Evolutionary conservation across 2,329 filamentous ascomycete species (phyloP).

Genomic region (Clonostachys chloroleuca): DNA sequence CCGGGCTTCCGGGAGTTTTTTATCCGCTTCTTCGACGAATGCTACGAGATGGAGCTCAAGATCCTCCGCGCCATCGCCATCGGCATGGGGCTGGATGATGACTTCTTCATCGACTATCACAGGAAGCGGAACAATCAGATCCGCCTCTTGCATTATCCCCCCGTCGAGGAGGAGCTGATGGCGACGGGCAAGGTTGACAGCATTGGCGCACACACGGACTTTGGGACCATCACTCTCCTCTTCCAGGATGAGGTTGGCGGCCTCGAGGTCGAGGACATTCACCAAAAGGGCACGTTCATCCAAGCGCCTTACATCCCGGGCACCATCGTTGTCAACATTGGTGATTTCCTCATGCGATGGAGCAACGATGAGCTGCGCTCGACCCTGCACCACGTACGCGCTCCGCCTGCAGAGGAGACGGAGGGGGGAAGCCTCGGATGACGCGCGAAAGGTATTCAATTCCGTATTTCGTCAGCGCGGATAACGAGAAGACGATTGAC

Average conservation of each 20-base stretch:
- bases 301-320: constrained; percentile 6
- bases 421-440: constrained; percentile 5
- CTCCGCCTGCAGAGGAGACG: constrained; percentile 13
- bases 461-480: constrained; percentile 14
- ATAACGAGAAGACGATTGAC: not conserved
- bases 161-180: not conserved
- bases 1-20: not conserved
- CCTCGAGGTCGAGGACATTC: constrained; percentile 18
- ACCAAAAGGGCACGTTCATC: constrained; percentile 11
- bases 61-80: constrained; percentile 1
- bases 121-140: not conserved
- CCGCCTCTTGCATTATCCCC: not conserved
- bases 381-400: constrained; percentile 20
- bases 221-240: constrained; percentile 22
- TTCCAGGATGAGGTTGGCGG: constrained; percentile 14
- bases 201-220: constrained; percentile 18
- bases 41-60: constrained; percentile 1
- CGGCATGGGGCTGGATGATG: not conserved
- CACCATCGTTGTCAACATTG: constrained; percentile 30
- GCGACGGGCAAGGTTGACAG: not conserved
- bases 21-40: constrained; percentile 1
- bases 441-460: constrained; percentile 13
- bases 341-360: constrained; percentile 29
- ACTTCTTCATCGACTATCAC: not conserved
- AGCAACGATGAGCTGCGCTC: constrained; percentile 26